Conservation (phyloP, 192 early-diverging fungal genomes). For the Entophlyctis helioformis region DNA sequence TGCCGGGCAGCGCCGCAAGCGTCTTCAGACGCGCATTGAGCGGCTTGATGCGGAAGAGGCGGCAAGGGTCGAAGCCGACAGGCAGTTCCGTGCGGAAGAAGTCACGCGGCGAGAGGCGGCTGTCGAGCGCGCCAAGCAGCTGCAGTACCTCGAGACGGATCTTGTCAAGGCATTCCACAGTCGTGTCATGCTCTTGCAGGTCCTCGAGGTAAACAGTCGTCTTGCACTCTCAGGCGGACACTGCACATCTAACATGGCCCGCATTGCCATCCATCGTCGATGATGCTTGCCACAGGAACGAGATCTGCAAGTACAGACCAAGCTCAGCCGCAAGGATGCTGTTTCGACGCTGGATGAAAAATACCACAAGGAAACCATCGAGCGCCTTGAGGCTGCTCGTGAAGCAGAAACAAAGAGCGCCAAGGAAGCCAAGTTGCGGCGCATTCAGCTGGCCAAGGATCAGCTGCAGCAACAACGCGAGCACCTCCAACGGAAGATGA, state of each 20-base stretch:
- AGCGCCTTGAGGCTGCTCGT: background rate
- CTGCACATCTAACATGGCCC: background rate
- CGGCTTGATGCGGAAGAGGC: conserved; percentile 19
- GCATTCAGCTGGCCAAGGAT: background rate
- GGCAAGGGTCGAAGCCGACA: conserved; percentile 11
- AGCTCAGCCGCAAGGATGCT: background rate
- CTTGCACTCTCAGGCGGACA: background rate
- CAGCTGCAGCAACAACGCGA: background rate
- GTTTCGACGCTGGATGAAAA: conserved; percentile 12
- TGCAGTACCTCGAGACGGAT: conserved; percentile 30
- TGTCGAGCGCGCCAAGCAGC: conserved; percentile 24
- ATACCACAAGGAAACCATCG: conserved; percentile 19
- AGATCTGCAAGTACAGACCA: background rate
- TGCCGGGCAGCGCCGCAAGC: conserved; percentile 17
- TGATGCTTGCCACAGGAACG: background rate
- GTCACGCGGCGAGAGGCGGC: conserved; percentile 8
- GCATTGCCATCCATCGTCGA: background rate
- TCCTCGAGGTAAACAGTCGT: conserved; percentile 6
- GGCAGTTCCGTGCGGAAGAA: conserved; percentile 17
- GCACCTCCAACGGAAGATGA: background rate
- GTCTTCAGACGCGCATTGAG: conserved; percentile 9
- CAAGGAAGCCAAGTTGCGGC: background rate
- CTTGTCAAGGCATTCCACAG: conserved; percentile 27
- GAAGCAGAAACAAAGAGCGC: conserved; percentile 4
- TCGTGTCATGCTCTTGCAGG: conserved; percentile 20